Conservation (phyloP, 352 stramenopile species). For the Thraustotheca clavata region DNA sequence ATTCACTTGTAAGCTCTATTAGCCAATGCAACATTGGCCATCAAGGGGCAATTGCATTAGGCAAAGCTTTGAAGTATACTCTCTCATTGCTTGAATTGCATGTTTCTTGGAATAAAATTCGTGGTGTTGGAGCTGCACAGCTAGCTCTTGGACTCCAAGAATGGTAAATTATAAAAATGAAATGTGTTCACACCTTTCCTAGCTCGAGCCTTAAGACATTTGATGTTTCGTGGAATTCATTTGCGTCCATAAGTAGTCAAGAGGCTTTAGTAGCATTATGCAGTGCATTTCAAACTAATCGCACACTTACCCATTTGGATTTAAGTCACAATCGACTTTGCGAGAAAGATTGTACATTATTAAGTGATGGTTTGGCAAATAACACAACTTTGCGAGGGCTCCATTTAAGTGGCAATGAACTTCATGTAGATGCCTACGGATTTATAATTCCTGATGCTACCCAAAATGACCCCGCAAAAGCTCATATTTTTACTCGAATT, state of each 20-base stretch:
- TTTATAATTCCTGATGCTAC: slow-evolving; percentile 14
- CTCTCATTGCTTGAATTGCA: not conserved
- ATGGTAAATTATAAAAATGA: not conserved
- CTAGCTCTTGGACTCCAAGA: slow-evolving; percentile 6
- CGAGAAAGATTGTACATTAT: not conserved
- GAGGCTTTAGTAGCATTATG: slow-evolving; percentile 4
- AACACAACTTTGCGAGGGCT: slow-evolving; percentile 8
- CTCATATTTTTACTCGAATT: slow-evolving; percentile 15
- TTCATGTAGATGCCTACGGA: slow-evolving; percentile 15
- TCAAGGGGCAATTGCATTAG: slow-evolving; percentile 3
- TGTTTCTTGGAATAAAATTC: slow-evolving; percentile 20
- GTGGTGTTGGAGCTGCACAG: not conserved
- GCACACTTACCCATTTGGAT: slow-evolving; percentile 16
- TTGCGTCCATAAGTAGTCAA: not conserved
- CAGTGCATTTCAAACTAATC: not conserved
- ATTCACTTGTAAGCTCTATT: not conserved
- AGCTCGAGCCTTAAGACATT: slow-evolving; percentile 2
- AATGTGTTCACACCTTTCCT: not conserved
- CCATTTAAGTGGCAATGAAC: slow-evolving; percentile 12
- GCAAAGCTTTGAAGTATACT: slow-evolving; percentile 10
- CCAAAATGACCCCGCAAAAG: slow-evolving; percentile 6
- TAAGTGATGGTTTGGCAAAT: not conserved
- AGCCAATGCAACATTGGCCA: slow-evolving; percentile 22
- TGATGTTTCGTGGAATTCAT: slow-evolving; percentile 20
- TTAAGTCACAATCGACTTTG: slow-evolving; percentile 17